Base-by-base conservation (phyloP, 2,329 filamentous ascomycete genomes). In the Decorospora gaudefroyi region DNA sequence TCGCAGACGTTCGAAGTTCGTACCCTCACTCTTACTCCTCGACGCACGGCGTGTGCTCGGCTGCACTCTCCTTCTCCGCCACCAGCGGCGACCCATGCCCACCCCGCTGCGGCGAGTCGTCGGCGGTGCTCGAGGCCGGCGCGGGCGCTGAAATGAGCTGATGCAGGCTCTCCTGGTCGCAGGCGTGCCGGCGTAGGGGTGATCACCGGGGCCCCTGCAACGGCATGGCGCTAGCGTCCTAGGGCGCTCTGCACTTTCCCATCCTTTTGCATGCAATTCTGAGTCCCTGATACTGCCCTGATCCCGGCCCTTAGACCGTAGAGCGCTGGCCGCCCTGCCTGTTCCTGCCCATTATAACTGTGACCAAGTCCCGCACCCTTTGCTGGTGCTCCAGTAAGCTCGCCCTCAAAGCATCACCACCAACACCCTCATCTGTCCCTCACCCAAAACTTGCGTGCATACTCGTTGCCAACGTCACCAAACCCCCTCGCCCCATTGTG, bases 331-430 rank as follows among this genome's bases (percentile, higher is more conserved):
- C 46, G 47, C 50, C 53, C 53, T 55, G 53, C 42, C 25, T 49
- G 49, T 49, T 40, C 47, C 55, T 55, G 47, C 52, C 47, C 44
- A 41, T 40, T 53, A 53, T 55, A 57, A 52, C 48, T 54, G 46
- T 21, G 33, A 42, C 41, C 43, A 47, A 46, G 39, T 44, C 55
- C 55, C 53, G 48, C 54, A 27, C 22, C 46, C 36, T 17, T 29
- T 38, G 45, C 38, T 43, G 35, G 25, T 53, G 47, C 51, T 36
- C 49, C 29, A 42, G 49, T 46, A 37, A 42, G 41, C 42, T 33
- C 41, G 16, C 42, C 27, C 30, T 33, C 52, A 42, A 19, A 41
- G 8, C 30, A 34, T 22, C 12, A 18, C 22, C 37, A 39, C 36
- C 16, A 39, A 30, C 33, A 36, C 31, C 37, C 15, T 7, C 13